These are phyloP conservation scores for Lepidopterella palustris DNA, from an alignment of 495 filamentous ascomycete species.

Conservation along the genomic window DNA sequence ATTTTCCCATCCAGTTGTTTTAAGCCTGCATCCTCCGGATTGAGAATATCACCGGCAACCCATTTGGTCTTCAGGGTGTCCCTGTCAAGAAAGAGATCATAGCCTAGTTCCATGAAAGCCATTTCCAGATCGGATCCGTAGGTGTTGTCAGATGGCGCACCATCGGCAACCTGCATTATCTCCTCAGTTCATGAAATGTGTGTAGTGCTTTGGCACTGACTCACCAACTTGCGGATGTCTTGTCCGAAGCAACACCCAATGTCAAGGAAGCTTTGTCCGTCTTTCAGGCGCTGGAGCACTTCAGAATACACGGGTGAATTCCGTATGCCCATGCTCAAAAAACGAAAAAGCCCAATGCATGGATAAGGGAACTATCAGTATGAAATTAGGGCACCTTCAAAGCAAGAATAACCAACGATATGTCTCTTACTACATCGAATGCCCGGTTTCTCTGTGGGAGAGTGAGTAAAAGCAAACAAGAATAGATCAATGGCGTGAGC, in stretches of 20 bases:
- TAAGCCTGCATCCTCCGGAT: conserved; percentile 9
- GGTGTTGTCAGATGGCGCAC: conserved; percentile 23
- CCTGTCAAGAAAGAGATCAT: conserved; percentile 24
- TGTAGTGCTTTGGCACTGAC: not conserved
- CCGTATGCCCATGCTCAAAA: conserved; percentile 12
- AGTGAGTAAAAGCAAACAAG: not conserved
- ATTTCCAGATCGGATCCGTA: conserved; percentile 25
- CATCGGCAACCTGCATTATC: conserved; percentile 7
- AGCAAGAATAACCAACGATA: too few species aligned
- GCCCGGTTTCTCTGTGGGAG: conserved; percentile 14
- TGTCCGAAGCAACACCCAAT: conserved; percentile 26
- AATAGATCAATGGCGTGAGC: not conserved
- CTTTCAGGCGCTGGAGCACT: conserved; percentile 16
- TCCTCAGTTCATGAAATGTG: not conserved
- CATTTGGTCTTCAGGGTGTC: conserved; percentile 19
- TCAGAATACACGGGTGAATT: conserved; percentile 13
- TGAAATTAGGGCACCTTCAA: not conserved
- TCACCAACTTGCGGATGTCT: conserved; percentile 21
- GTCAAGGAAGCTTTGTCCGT: conserved; percentile 21
- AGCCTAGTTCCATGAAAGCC: conserved; percentile 25
- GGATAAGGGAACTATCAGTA: conserved; percentile 20
- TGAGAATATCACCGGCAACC: conserved; percentile 20
- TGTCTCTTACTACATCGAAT: conserved; percentile 14
- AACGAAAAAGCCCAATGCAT: conserved; percentile 19
- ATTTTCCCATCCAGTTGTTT: conserved; percentile 17